Base-by-base conservation (phyloP, 2,329 filamentous ascomycete species). In the Eurotiales sp. region DNA sequence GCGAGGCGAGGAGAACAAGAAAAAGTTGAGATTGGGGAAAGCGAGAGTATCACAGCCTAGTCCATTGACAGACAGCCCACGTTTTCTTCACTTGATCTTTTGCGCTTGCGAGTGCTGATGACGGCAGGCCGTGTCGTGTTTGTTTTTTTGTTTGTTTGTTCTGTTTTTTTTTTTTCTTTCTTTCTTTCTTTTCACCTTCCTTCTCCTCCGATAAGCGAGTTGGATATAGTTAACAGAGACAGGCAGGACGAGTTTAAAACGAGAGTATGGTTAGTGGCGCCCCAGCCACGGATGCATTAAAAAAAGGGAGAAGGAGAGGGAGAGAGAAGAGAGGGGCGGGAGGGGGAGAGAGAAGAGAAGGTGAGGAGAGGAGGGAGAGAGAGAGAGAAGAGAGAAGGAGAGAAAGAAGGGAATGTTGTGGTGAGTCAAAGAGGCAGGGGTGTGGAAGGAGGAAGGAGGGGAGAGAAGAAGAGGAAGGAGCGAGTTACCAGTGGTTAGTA, bases 401-500 rank as follows among this genome's bases (percentile, higher is more conserved):
- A 46, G 41, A 25, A 32, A 21, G 32, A 47, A 54, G 46, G 48
- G 42, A 46, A 50, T 44, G 43, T 39, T 42, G 53, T 41, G 44
- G 29, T 32, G 37, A 17, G 48, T 27, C 43, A 37, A 14, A 15
- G 30, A 42, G 42, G 46, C 39, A 52, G 37, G 43, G 45, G 46
- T 30, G 27, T 27, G 19, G 36, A 32, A 32, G 42, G 46, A 32
- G 49, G 29, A 52, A 52, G 30, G 47, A 41, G 25, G 39, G 34
- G 45, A 52, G 19, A 32, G 30, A 19, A 44, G 21, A 46, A 39
- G 29, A 29, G 17, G 34, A 29, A 32, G 27, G 19, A 41, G 42
- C 25, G 34, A 29, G 17, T 5, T 27, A 23, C 15, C 10, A 40
- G 23, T 25, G 36, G 42, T 6, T 22, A 51, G 19, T 15, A 19